Base-by-base conservation (phyloP, 2,329 filamentous ascomycete genomes). In the Aureobasidium sp. region DNA sequence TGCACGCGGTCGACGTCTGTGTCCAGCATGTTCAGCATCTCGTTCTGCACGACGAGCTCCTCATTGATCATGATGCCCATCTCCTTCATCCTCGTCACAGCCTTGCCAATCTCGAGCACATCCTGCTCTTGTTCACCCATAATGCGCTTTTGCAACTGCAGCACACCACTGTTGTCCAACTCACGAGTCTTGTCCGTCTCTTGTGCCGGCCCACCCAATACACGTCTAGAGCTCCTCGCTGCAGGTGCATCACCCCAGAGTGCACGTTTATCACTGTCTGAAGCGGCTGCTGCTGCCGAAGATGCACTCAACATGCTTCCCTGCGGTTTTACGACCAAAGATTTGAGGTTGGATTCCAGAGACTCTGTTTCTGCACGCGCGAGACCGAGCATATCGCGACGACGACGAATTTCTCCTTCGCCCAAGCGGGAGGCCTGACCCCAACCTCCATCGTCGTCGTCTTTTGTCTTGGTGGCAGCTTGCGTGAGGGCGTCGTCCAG, bases 121-220 rank as follows among this genome's bases (percentile, higher is more conserved):
- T 89, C 87, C 68, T 86, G 73, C 67, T 94, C 90, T 70, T 95
- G 90, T 66, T 89, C 85, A 59, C 80, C 71, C 80, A 93, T 90
- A 72, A 90, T 84, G 69, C 89, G 82, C 68, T 84, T 80, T 73
- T 94, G 90, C 64, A 94, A 74, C 72, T 88, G 83, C 65, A 92
- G 69, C 20, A 94, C 85, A 0, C 88, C 89, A 5, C 81, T 74
- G 68, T 94, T 94, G 70, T 91, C 89, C 60, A 90, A 75, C 72
- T 93, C 89, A 13, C 89, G 77, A 47, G 90, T 93, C 65, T 84
- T 83, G 63, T 89, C 86, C 17, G 88, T 92, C 75, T 95, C 90
- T 60, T 74, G 74, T 1, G 86, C 82, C 2, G 87, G 76, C 1
- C 82, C 87, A 0, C 90, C 90, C 0, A 93, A 78, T 3, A 92